Base-by-base conservation (phyloP, 495 filamentous ascomycete genomes). In the Xylaria flabelliformis region DNA sequence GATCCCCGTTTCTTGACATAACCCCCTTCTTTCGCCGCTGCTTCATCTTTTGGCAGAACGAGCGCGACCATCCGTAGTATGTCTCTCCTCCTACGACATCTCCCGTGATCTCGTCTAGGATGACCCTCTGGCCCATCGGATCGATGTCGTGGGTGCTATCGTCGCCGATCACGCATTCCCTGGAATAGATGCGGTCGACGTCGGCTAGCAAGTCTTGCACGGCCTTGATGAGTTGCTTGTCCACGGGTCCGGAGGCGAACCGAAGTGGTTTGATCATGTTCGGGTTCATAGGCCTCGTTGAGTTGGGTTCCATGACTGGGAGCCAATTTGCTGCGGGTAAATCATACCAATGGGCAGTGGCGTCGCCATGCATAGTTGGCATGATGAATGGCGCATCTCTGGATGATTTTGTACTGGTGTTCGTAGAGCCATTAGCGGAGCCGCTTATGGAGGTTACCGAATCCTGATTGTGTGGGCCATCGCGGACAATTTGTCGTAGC, bases 51-150 rank as follows among this genome's bases (percentile, higher is more conserved):
- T 92, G 86, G 81, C 93, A 97, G 74, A 97, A 97, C 9, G 83
- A 80, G 56, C 86, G 88, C 17, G 92, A 94, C 94, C 94, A 97
- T 48, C 93, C 94, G 77, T 96, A 96, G 76, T 97, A 97, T 9
- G 89, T 90, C 42, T 95, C 90, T 9, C 90, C 89, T 21, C 82
- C 82, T 13, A 85, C 74, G 24, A 90, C 80, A 15, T 92, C 89
- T 0, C 89, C 90, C 1, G 86, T 88, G 12, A 86, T 84, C 71
- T 88, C 86, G 69, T 92, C 89, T 2, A 86, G 78, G 13, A 90
- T 77, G 12, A 94, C 81, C 9, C 83, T 79, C 77, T 95, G 91
- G 21, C 94, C 94, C 36, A 97, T 83, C 70, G 90, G 88, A 75
- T 94, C 90, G 24, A 94, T 83, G 65, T 95, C 92, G 36, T 79